Conservation (phyloP, 176 grass and related monocot species). For the Pharus latifolius region DNA sequence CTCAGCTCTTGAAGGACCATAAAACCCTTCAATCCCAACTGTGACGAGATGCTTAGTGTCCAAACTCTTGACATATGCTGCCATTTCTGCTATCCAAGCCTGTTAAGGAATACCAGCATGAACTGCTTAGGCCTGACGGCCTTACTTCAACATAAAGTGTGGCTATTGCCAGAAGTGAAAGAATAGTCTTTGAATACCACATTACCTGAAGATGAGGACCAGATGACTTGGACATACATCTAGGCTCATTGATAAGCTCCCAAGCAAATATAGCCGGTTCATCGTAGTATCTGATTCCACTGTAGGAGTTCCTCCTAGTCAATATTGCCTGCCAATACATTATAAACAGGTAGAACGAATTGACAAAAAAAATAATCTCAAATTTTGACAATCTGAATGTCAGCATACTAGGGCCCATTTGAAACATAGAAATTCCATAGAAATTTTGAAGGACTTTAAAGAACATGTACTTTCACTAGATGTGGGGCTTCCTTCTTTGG, state of each 20-base stretch:
- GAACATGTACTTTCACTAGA: too few species aligned
- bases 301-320: slow-evolving; percentile 80
- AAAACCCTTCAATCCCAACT: slow-evolving; percentile 93
- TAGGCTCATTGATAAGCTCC: slow-evolving; percentile 97
- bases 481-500: too few species aligned
- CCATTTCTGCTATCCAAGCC: slow-evolving; percentile 92
- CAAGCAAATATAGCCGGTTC: slow-evolving; percentile 96
- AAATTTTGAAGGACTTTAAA: too few species aligned
- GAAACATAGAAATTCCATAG: too few species aligned
- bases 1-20: slow-evolving; percentile 39
- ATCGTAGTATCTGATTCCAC: slow-evolving; percentile 79
- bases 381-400: too few species aligned
- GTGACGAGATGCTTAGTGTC: slow-evolving; percentile 77
- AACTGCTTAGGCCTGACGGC: background rate
- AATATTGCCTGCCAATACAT: slow-evolving; percentile 45
- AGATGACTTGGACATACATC: slow-evolving; percentile 71
- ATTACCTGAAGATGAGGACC: slow-evolving; percentile 69
- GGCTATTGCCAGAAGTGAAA: background rate
- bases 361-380: too few species aligned
- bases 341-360: background rate
- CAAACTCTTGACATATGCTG: slow-evolving; percentile 60
- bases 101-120: slow-evolving; percentile 23
- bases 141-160: background rate
- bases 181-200: background rate
- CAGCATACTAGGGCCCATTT: too few species aligned